Base-by-base conservation (phyloP, 2,329 filamentous ascomycete genomes). In the Thielaviopsis euricoi region DNA sequence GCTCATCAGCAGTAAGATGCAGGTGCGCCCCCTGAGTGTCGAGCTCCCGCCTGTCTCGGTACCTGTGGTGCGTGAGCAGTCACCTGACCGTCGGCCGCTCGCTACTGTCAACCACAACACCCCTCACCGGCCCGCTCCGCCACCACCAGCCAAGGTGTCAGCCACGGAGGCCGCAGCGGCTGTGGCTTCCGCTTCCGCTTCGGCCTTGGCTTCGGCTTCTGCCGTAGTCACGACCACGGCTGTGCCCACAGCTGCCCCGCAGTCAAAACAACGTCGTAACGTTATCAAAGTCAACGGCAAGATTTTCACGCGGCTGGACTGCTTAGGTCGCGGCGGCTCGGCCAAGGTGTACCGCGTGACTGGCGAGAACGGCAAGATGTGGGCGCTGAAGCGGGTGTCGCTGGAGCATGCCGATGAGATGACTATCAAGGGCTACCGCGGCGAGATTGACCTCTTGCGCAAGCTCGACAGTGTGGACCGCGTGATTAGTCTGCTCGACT, bases 321-420 rank as follows among this genome's bases (percentile, higher is more conserved):
- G 86, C 63, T 84, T 98, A 63, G 93, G 93, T 10, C 85, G 90
- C 59, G 93, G 93, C 62, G 93, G 93, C 33, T 96, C 89, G 64
- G 90, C 86, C 54, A 90, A 94, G 66, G 93, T 98, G 1, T 98
- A 95, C 70, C 85, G 89, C 52, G 93, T 98, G 37, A 95, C 95
- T 75, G 91, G 93, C 0, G 93, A 98, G 69, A 97, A 96, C 66
- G 90, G 89, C 66, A 94, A 90, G 68, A 88, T 95, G 70, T 90
- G 95, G 70, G 93, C 93, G 0, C 72, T 98, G 63, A 98, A 98
- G 72, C 80, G 89, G 53, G 93, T 98, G 23, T 88, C 91, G 56
- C 76, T 97, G 7, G 89, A 95, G 66, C 86, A 91, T 65, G 87
- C 89, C 26, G 91, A 98, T 66, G 88, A 93, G 63, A 75, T 77